A percentile compares a stretch with the other conserved stretches of the same genome.
phyloP scores from a whole-genome alignment of 345 rosid species.

The Pseudoturritis turrita region DNA sequence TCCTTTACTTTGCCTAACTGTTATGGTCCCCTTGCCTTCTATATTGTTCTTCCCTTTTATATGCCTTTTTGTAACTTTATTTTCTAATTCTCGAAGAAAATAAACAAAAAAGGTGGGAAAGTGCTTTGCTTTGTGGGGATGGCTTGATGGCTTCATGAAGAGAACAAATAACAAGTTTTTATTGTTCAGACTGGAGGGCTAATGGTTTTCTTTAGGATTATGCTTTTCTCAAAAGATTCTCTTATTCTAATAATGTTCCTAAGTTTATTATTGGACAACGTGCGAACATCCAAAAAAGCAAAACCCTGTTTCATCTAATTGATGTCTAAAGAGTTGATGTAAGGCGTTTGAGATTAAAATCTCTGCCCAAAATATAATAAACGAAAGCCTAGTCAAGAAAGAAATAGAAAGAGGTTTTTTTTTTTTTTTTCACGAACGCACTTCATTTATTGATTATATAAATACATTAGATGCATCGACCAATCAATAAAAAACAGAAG shows the following conservation, averaged over 20 bases:
- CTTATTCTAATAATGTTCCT: neutral
- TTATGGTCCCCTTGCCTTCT: conserved; percentile 10
- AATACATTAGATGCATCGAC: too few species aligned
- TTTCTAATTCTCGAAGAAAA: neutral
- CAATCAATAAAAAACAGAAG: too few species aligned
- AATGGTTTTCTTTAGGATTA: neutral
- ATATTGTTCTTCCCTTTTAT: conserved; percentile 4
- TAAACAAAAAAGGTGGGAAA: neutral
- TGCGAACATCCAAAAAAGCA: neutral
- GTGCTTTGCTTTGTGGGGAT: conserved; percentile 23
- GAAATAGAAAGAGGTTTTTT: too few species aligned
- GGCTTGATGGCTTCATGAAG: neutral
- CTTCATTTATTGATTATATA: too few species aligned
- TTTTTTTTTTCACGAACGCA: too few species aligned
- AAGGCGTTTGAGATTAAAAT: too few species aligned
- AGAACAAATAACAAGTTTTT: neutral
- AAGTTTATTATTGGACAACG: neutral
- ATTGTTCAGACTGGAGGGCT: neutral
- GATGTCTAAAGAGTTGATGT: too few species aligned
- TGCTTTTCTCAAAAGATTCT: neutral
- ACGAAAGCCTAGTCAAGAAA: too few species aligned
- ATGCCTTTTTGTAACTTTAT: neutral
- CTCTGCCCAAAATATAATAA: too few species aligned
- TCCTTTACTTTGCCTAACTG: conserved; percentile 26
- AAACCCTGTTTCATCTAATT: neutral